Evolutionary conservation across 2,329 filamentous ascomycete species (phyloP).

Genomic region (Plectosphaerella plurivora): DNA sequence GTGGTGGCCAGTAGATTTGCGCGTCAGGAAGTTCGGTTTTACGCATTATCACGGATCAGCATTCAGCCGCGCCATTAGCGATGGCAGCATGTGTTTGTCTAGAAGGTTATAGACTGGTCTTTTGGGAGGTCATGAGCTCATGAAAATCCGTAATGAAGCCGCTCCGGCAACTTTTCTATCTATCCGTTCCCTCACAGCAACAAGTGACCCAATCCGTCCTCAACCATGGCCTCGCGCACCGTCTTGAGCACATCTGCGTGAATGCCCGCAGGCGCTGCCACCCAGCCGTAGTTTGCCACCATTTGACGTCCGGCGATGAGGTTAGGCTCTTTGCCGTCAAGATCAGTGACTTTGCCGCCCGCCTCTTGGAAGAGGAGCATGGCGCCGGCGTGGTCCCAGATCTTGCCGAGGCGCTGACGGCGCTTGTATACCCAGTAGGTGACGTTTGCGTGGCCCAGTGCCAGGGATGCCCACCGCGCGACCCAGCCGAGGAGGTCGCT

Average conservation of each 20-base stretch:
- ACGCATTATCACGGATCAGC: no score
- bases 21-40: no score
- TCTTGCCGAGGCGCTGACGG: constrained; percentile 43
- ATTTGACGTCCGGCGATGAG: constrained; percentile 43
- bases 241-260: constrained; percentile 38
- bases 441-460: constrained; percentile 46
- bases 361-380: constrained; percentile 55
- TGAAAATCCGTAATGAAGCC: no score
- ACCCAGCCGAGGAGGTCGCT: constrained; percentile 55
- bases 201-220: constrained; percentile 26
- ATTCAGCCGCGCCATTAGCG: no score
- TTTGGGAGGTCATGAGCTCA: no score
- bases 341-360: constrained; percentile 51
- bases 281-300: constrained; percentile 48
- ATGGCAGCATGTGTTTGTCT: no score
- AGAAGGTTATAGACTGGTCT: no score
- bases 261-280: constrained; percentile 42
- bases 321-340: constrained; percentile 47
- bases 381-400: constrained; percentile 58
- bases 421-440: constrained; percentile 54
- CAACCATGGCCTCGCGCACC: constrained; percentile 25
- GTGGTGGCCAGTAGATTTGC: not conserved
- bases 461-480: constrained; percentile 48
- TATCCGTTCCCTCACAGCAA: constrained; percentile 7
- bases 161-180: not conserved